Base-by-base conservation (phyloP, 1,284 basidiomycete species). In the Tranzscheliella williamsii region DNA sequence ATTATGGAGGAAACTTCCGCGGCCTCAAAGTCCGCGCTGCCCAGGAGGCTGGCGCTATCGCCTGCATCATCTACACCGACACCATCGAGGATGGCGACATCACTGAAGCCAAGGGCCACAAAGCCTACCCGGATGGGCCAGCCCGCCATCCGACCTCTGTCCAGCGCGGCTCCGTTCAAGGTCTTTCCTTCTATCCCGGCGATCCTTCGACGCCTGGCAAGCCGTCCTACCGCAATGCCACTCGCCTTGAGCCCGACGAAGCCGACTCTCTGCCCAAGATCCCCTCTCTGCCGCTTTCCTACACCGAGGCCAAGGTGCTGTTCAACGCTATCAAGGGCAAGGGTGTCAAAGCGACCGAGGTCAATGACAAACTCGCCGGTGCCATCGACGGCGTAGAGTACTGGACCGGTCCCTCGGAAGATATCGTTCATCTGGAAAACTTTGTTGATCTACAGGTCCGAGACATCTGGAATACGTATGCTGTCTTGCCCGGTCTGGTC, bases 171-270 rank as follows among this genome's bases (percentile, higher is more conserved):
- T 57, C 50, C 23, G 91, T 91, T 1, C 88, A 91, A 76, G 94
- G 84, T 73, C 75, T 93, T 29, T 87, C 86, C 15, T 76, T 81
- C 26, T 93, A 93, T 76, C 90, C 91, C 2, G 83, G 83, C 27
- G 90, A 91, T 74, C 89, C 89, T 4, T 85, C 86, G 0, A 96
- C 93, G 1, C 92, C 92, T 1, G 90, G 89, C 15, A 82, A 83
- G 62, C 93, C 94, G 18, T 84, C 91, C 2, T 96, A 96, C 78
- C 83, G 86, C 73, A 86, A 93, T 71, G 86, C 86, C 9, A 87
- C 87, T 21, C 84, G 90, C 18, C 80, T 84, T 3, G 46, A 55
- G 4, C 56, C 61, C 4, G 58, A 72, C 5, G 83, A 86, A 34
- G 85, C 83, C 21, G 81, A 79, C 36, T 91, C 89, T 66, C 84